A percentile compares a stretch with the other conserved stretches of the same genome.
phyloP scores from a whole-genome alignment of 169 alveolate species.

The Cryptosporidium parvum region DNA sequence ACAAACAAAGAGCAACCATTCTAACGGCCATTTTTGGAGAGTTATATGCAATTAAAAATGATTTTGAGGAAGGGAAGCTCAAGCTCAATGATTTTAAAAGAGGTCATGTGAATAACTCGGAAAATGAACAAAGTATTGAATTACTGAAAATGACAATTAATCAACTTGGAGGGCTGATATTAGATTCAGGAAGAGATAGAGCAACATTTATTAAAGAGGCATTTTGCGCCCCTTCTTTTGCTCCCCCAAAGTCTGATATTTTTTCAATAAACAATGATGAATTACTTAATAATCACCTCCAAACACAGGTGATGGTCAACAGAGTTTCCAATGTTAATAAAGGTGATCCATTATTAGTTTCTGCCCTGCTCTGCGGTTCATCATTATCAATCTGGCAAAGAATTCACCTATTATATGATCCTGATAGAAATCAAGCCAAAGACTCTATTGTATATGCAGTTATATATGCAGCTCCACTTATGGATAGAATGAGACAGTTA shows the following conservation, averaged over 20 bases:
- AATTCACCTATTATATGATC: constrained; percentile 62
- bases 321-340: constrained; percentile 51
- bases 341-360: constrained; percentile 64
- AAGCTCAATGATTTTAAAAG: constrained; percentile 7
- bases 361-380: constrained; percentile 68
- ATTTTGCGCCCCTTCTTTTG: constrained; percentile 72
- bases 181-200: constrained; percentile 74
- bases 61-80: constrained; percentile 44
- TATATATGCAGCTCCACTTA: constrained; percentile 61
- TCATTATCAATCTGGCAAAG: constrained; percentile 73
- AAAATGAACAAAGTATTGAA: constrained; percentile 57
- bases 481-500: constrained; percentile 75
- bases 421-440: constrained; percentile 67
- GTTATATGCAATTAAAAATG: constrained; percentile 31
- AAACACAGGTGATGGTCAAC: constrained; percentile 10
- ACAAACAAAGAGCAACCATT: constrained; percentile 51
- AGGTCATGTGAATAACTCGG: constrained; percentile 22
- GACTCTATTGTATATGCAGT: constrained; percentile 70
- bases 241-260: constrained; percentile 71
- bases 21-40: constrained; percentile 68
- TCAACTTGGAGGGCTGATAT: constrained; percentile 49
- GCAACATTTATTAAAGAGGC: constrained; percentile 69
- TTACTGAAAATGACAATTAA: constrained; percentile 53
- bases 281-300: not conserved
- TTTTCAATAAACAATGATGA: constrained; percentile 31